Evolutionary conservation across 352 stramenopile genomes (phyloP).

Genomic region (Globisporangium irregulare): DNA sequence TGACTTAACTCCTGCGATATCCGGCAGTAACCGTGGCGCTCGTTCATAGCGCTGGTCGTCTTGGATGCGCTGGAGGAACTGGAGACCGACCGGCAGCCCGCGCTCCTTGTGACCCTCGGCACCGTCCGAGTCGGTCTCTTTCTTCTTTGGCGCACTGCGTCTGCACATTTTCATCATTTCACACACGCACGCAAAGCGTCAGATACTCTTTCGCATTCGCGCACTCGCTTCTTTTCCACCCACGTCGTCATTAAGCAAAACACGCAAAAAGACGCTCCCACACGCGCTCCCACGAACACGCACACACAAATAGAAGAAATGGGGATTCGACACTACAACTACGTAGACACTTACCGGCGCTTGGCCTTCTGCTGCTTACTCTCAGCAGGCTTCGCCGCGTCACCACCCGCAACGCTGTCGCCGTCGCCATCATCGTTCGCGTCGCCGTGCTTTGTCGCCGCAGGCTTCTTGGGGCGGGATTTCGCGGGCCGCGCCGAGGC

Average conservation of each 20-base stretch:
- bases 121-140: constrained; percentile 31
- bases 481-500: constrained; percentile 1
- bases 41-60: constrained; percentile 43
- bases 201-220: neutral
- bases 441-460: constrained; percentile 13
- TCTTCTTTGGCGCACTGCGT: constrained; percentile 50
- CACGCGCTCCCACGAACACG: neutral
- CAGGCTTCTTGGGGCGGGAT: constrained; percentile 19
- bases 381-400: constrained; percentile 11
- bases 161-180: constrained; percentile 19
- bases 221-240: neutral
- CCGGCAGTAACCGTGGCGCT: constrained; percentile 45
- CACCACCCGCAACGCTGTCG: neutral
- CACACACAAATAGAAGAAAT: neutral
- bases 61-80: constrained; percentile 31
- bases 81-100: constrained; percentile 25
- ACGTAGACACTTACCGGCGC: constrained; percentile 23
- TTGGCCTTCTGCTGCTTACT: constrained; percentile 40
- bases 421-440: constrained; percentile 4
- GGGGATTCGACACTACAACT: neutral
- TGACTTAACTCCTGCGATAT: constrained; percentile 53
- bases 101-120: constrained; percentile 20
- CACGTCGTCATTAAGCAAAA: neutral
- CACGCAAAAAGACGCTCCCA: neutral
- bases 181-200: constrained; percentile 1